Base-by-base conservation (phyloP, 2,329 filamentous ascomycete species). In the Pseudocercospora cruenta region DNA sequence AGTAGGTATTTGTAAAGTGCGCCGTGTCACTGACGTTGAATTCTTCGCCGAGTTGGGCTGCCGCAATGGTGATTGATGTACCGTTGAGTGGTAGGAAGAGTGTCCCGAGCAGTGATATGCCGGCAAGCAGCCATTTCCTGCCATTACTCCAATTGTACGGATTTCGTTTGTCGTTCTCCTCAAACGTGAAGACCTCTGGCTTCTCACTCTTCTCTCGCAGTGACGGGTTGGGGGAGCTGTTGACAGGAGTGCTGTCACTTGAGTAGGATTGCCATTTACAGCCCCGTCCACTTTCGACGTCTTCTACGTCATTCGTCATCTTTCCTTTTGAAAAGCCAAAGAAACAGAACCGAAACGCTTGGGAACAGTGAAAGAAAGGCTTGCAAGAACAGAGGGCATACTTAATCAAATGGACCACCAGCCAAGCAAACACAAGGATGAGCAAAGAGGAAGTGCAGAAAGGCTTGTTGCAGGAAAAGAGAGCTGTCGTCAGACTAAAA, bases 131-230 rank as follows among this genome's bases (percentile, higher is more conserved):
- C 73, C 76, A 76, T 72, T 80, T 80, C 21, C 71, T 71, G 8
- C 62, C 31, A 12, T 64, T 60, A 24, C 68, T 71, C 78, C 78
- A 80, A 62, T 78, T 78, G 70, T 69, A 70, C 12, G 78, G 78
- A 36, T 78, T 78, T 24, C 67, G 72, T 5, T 74, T 71, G 63
- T 79, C 77, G 36, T 74, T 85, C 83, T 69, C 77, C 80, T 68
- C 82, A 86, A 54, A 80, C 76, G 12, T 76, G 1, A 88, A 86
- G 65, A 77, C 82, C 22, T 71, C 61, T 24, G n/a, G n/a, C n/a
- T 66, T 59, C 19, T 63, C 2, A 78, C 49, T 33, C 31, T 67
- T 62, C 21, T 61, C 24, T 14, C 65, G 61, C 19, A 59, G 67
- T 16, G 68, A 66, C 33, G 62, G 58, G 21, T 43, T 51, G 12